Conservation (phyloP, 2,329 filamentous ascomycete genomes). For the Diplodia corticola region DNA sequence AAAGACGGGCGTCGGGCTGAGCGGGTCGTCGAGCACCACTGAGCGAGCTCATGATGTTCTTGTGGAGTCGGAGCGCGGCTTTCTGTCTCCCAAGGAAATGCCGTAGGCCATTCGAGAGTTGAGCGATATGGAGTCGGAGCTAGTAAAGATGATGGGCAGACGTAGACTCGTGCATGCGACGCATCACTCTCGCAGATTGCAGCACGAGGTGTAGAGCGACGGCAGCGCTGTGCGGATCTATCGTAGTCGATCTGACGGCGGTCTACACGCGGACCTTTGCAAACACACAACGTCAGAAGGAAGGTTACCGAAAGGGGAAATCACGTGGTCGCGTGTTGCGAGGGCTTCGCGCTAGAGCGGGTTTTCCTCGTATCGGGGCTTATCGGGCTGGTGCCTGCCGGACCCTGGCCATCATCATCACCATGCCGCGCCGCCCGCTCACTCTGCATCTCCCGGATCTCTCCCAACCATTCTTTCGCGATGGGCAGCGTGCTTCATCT, state of each 20-base stretch:
- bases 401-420: not conserved
- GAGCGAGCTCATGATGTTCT: not conserved
- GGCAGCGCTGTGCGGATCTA: not conserved
- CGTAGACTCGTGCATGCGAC: not conserved
- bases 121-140: not conserved
- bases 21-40: too few relatives aligned
- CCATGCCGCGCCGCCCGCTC: not conserved
- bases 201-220: not conserved
- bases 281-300: not conserved
- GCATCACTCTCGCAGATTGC: not conserved
- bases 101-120: not conserved
- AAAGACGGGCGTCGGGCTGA: not conserved
- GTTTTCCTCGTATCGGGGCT: not conserved
- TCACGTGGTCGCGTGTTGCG: constrained; percentile 1
- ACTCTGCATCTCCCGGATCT: not conserved
- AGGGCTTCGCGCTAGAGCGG: not conserved
- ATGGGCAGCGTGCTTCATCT: not conserved
- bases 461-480: not conserved
- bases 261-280: not conserved
- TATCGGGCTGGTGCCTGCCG: not conserved
- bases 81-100: not conserved
- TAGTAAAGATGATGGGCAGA: not conserved
- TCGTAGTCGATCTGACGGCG: not conserved
- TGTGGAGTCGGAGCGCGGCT: not conserved
- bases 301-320: not conserved